Percentiles rank a stretch among this genome's conserved stretches.
These are phyloP conservation scores for Syzygium grande DNA, from an alignment of 345 rosid species.

Conservation along the genomic window DNA sequence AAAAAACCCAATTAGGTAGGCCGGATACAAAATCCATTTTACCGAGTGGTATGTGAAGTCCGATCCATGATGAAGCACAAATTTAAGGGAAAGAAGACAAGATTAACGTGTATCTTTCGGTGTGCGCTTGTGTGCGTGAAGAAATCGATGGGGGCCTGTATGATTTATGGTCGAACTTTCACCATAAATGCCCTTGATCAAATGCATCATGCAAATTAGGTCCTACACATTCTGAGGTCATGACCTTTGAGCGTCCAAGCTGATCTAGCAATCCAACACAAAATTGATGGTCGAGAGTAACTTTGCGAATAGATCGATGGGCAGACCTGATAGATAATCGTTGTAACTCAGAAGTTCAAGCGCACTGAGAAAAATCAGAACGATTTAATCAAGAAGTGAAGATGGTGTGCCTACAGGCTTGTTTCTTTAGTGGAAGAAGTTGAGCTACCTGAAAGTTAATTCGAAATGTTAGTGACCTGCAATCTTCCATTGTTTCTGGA, in stretches of 20 bases:
- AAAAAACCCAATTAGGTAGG: too few relatives aligned
- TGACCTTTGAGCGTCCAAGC: too few relatives aligned
- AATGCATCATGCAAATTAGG: neutral
- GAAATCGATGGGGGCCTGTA: neutral
- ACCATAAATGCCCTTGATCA: neutral
- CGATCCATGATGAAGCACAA: neutral
- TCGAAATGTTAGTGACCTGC: neutral
- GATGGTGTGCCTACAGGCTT: neutral
- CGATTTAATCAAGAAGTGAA: neutral
- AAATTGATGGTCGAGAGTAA: neutral
- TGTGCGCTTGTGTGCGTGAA: neutral
- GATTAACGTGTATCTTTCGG: neutral
- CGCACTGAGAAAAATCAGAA: neutral
- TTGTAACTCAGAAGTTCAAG: neutral
- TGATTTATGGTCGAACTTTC: neutral
- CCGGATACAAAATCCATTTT: too few relatives aligned
- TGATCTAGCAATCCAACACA: neutral
- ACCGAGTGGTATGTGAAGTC: neutral
- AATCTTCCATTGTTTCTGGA: neutral
- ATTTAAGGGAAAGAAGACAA: too few relatives aligned
- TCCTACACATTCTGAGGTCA: neutral
- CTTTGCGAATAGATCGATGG: neutral
- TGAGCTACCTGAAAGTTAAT: neutral
- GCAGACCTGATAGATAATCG: neutral
- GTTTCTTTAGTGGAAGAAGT: neutral